A percentile compares a stretch with the other conserved stretches of the same genome.
Conservation (phyloP, 352 stramenopile species). For the Pythium aquatile region DNA sequence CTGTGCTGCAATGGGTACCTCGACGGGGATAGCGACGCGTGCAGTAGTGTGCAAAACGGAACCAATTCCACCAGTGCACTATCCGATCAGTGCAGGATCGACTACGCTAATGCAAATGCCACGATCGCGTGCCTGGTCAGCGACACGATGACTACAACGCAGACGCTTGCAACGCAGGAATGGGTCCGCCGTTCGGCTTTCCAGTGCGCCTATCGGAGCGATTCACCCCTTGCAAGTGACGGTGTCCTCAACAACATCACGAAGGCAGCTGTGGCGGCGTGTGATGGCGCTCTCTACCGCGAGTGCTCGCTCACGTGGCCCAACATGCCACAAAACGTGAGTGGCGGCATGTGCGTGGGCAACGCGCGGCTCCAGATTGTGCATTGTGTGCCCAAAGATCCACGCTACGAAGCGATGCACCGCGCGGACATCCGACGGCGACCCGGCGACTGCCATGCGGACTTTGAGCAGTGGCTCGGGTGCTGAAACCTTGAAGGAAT, state of each 20-base stretch:
- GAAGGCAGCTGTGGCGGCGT: conserved; percentile 8
- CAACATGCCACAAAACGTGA: background rate
- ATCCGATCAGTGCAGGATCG: background rate
- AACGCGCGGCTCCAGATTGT: conserved; percentile 11
- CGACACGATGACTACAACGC: conserved; percentile 14
- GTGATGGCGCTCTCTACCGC: conserved; percentile 16
- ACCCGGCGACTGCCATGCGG: background rate
- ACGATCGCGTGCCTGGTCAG: conserved; percentile 9
- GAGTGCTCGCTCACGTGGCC: conserved; percentile 23
- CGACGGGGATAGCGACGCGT: background rate
- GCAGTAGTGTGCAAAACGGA: background rate
- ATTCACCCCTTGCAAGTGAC: background rate
- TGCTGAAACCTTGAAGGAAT: conserved; percentile 1
- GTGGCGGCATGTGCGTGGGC: conserved; percentile 19
- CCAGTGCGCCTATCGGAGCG: conserved; percentile 5
- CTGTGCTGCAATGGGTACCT: conserved; percentile 27
- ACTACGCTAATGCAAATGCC: background rate
- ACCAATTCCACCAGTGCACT: background rate
- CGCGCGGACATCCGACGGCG: conserved; percentile 7
- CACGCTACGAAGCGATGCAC: conserved; percentile 8
- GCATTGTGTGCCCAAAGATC: conserved; percentile 20
- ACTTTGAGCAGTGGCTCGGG: conserved; percentile 16
- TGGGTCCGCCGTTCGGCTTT: conserved; percentile 13
- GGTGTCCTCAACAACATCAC: conserved; percentile 7
- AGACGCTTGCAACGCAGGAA: conserved; percentile 1